Conservation (phyloP, 176 grass and related monocot genomes). For the Oryza officinalis region DNA sequence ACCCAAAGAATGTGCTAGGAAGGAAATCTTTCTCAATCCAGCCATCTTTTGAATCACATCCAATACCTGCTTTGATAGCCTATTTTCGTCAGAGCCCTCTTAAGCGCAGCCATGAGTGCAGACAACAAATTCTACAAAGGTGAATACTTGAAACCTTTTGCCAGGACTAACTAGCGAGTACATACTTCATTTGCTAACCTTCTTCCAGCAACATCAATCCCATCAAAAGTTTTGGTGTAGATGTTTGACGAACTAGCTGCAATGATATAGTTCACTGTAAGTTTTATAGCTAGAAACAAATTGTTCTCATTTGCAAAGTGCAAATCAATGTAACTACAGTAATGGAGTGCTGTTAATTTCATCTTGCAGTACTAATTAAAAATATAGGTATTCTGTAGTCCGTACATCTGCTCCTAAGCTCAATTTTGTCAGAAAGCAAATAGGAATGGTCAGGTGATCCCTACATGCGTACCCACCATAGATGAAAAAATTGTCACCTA, state of each 20-base stretch:
- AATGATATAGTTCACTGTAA: conserved; percentile 16
- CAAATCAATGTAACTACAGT: conserved; percentile 10
- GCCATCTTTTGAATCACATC: conserved; percentile 61
- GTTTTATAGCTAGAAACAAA: conserved; percentile 8
- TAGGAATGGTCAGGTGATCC: background rate
- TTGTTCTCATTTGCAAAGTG: background rate
- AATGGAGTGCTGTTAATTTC: background rate
- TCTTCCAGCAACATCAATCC: conserved; percentile 75
- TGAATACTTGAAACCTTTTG: conserved; percentile 31
- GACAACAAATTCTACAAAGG: conserved; percentile 25
- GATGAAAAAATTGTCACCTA: conserved; percentile 72
- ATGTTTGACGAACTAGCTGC: conserved; percentile 82
- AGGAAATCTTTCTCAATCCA: conserved; percentile 78
- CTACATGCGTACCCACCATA: conserved; percentile 51
- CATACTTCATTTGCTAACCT: conserved; percentile 90
- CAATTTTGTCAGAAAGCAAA: background rate
- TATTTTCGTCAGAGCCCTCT: conserved; percentile 20
- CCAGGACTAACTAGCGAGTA: conserved; percentile 16
- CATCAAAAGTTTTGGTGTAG: conserved; percentile 78
- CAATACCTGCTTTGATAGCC: conserved; percentile 57
- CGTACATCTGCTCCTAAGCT: background rate
- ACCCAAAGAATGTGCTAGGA: conserved; percentile 84
- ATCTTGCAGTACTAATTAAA: background rate
- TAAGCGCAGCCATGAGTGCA: background rate
- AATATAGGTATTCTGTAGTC: background rate